These are phyloP conservation scores for Orbilia brochopaga DNA, from an alignment of 2,329 filamentous ascomycete genomes.

Conservation along the genomic window DNA sequence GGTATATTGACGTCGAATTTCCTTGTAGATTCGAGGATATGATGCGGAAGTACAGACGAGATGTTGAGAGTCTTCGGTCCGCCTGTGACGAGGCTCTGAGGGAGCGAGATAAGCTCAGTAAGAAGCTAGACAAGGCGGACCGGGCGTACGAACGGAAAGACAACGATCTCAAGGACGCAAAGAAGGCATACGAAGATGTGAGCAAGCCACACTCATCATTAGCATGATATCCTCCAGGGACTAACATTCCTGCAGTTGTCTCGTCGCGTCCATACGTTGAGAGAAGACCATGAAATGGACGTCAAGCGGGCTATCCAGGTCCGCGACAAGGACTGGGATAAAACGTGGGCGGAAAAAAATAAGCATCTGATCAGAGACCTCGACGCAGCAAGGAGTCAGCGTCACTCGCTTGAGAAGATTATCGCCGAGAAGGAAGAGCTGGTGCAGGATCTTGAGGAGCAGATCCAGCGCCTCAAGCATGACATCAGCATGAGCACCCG, in stretches of 20 bases:
- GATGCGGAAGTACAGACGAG: slow-evolving; percentile 33
- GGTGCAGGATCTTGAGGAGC: slow-evolving; percentile 40
- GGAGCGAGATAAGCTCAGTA: slow-evolving; percentile 48
- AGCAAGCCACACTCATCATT: neutral
- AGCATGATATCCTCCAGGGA: neutral
- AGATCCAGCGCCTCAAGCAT: slow-evolving; percentile 46
- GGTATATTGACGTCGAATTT: neutral
- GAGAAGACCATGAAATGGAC: slow-evolving; percentile 46
- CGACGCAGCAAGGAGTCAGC: slow-evolving; percentile 42
- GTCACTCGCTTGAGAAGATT: slow-evolving; percentile 48
- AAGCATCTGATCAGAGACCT: slow-evolving; percentile 49
- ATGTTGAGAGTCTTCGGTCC: slow-evolving; percentile 36
- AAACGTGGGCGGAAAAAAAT: slow-evolving; percentile 50
- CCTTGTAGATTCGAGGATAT: slow-evolving; percentile 43
- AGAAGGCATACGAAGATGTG: slow-evolving; percentile 48
- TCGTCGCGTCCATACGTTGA: slow-evolving; percentile 36
- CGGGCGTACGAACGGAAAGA: slow-evolving; percentile 41
- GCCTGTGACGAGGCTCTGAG: slow-evolving; percentile 42
- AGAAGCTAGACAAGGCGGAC: slow-evolving; percentile 43
- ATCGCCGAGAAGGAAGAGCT: slow-evolving; percentile 48
- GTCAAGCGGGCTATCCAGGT: slow-evolving; percentile 45
- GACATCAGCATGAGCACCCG: slow-evolving; percentile 49
- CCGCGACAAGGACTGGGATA: slow-evolving; percentile 50
- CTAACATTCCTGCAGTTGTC: slow-evolving; percentile 34
- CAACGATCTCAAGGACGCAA: slow-evolving; percentile 44